A percentile compares a stretch with the other conserved stretches of the same genome.
Evolutionary conservation across 1,139 yeast genomes (phyloP).

Genomic region (Debaryomyces psychrophilus): DNA sequence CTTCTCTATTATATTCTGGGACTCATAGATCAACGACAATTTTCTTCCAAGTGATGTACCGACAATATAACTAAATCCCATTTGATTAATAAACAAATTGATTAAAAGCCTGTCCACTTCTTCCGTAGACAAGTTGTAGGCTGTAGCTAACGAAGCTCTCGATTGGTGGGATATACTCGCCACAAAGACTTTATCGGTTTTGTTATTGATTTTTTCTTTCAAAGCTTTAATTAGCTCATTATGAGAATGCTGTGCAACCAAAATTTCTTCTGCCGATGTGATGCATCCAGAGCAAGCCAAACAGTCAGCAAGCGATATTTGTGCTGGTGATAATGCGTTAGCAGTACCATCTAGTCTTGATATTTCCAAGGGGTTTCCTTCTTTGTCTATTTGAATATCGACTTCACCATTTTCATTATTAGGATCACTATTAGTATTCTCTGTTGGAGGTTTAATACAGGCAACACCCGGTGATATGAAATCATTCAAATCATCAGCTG

Average conservation of each 20-base stretch:
- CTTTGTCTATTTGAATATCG: slow-evolving; percentile 66
- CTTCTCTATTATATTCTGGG: slow-evolving; percentile 48
- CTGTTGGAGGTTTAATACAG: slow-evolving; percentile 70
- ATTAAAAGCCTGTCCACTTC: slow-evolving; percentile 64
- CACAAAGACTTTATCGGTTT: slow-evolving; percentile 50
- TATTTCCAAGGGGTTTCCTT: slow-evolving; percentile 73
- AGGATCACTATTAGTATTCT: slow-evolving; percentile 14
- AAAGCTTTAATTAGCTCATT: slow-evolving; percentile 70
- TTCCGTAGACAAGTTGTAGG: slow-evolving; percentile 55
- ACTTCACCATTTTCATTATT: slow-evolving; percentile 41
- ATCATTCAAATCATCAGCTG: slow-evolving; percentile 91
- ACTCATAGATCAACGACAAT: slow-evolving; percentile 64
- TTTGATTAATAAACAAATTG: slow-evolving; percentile 56
- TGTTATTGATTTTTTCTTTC: slow-evolving; percentile 28
- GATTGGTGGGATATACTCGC: slow-evolving; percentile 87
- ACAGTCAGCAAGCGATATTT: slow-evolving; percentile 88
- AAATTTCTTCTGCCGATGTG: slow-evolving; percentile 92
- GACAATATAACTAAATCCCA: slow-evolving; percentile 75
- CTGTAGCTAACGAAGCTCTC: slow-evolving; percentile 78
- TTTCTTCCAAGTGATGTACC: slow-evolving; percentile 86
- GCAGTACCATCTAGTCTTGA: slow-evolving; percentile 58
- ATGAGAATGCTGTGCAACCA: slow-evolving; percentile 90
- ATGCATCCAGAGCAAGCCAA: slow-evolving; percentile 97
- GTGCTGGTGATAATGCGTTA: slow-evolving; percentile 69
- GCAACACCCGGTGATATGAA: slow-evolving; percentile 94